phyloP scores from a whole-genome alignment of 768 basidiomycete genomes.

The Tylopilus felleus region DNA sequence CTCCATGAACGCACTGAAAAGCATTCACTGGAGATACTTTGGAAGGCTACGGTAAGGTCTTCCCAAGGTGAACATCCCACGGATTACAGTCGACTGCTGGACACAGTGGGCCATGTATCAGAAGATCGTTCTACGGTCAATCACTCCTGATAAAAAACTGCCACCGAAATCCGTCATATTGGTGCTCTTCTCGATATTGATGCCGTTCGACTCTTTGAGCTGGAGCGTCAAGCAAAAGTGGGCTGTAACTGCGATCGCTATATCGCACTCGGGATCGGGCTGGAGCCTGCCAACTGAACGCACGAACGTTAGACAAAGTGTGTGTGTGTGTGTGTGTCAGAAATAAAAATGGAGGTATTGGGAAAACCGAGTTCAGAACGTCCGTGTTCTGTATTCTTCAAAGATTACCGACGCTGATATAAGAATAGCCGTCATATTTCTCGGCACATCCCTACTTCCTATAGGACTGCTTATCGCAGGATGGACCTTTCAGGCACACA shows the following conservation, averaged over 20 bases:
- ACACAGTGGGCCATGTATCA: no score
- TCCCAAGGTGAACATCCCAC: no score
- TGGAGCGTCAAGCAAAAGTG: conserved; percentile 61
- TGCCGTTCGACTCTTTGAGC: conserved; percentile 28
- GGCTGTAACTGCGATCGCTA: conserved; percentile 63
- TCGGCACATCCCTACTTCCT: conserved; percentile 60
- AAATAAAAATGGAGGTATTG: conserved; percentile 49
- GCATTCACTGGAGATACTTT: no score
- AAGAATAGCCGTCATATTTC: conserved; percentile 51
- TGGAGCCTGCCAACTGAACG: conserved; percentile 51
- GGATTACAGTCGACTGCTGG: no score
- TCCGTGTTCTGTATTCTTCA: conserved; percentile 22
- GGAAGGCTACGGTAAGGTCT: no score
- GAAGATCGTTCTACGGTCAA: no score
- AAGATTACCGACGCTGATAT: no score
- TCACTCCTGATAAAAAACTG: no score
- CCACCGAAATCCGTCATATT: no score
- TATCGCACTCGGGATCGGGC: conserved; percentile 65
- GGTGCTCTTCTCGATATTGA: not conserved
- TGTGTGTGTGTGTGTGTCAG: conserved; percentile 51
- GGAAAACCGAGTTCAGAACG: conserved; percentile 53
- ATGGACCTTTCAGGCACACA: conserved; percentile 56
- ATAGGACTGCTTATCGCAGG: conserved; percentile 66
- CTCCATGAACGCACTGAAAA: no score
- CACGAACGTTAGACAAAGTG: conserved; percentile 52